These are phyloP conservation scores for Oxyria digyna DNA, from an alignment of 148 eudicot genomes.

Conservation along the genomic window DNA sequence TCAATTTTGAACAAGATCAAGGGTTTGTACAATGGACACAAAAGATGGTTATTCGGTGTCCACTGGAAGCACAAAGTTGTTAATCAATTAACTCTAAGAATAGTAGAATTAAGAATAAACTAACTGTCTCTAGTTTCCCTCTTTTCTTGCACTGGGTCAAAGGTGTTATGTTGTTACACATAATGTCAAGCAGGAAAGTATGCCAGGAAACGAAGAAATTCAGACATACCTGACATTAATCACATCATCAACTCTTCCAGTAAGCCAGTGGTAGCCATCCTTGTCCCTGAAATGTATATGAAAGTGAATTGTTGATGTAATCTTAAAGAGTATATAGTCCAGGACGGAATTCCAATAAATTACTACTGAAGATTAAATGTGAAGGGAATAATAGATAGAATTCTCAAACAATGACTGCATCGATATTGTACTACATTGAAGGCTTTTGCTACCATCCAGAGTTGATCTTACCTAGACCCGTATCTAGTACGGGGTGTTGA, in stretches of 20 bases:
- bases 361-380: background rate
- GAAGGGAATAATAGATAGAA: background rate
- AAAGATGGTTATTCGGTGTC: constrained; percentile 99
- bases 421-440: no score
- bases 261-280: constrained; percentile 97
- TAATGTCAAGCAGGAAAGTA: background rate
- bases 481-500: no score
- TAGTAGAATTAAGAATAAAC: background rate
- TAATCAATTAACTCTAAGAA: background rate
- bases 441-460: no score
- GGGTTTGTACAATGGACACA: no score
- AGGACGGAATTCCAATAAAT: background rate
- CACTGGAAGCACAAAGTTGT: constrained; percentile 28
- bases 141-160: background rate
- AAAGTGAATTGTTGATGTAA: background rate
- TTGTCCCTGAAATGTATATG: constrained; percentile 50
- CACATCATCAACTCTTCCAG: constrained; percentile 99
- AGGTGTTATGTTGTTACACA: background rate
- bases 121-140: background rate
- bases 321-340: background rate
- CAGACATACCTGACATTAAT: constrained; percentile 79
- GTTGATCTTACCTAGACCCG: no score
- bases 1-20: no score
- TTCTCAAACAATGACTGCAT: no score
- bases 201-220: background rate